These are phyloP conservation scores for Isabelozyma pseudorhagii DNA, from an alignment of 805 yeast species.

Conservation along the genomic window DNA sequence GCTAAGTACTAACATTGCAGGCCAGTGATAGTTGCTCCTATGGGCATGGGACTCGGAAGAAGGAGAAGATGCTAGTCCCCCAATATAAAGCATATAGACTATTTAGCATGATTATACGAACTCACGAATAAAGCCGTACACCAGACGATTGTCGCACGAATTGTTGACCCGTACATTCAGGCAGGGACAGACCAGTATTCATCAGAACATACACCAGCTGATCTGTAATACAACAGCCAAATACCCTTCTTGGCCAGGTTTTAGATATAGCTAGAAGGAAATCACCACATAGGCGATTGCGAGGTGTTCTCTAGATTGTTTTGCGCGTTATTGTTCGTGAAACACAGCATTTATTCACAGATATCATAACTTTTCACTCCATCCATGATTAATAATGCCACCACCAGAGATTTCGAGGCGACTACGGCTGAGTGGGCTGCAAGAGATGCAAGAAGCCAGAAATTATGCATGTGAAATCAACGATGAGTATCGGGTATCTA, in stretches of 20 bases:
- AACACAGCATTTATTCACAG: too few relatives aligned
- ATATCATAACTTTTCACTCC: neutral
- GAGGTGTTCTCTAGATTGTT: too few relatives aligned
- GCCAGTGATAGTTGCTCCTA: neutral
- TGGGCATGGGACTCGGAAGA: neutral
- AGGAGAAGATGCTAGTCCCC: neutral
- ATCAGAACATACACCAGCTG: neutral
- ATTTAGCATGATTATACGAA: too few relatives aligned
- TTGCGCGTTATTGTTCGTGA: too few relatives aligned
- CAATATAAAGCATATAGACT: neutral
- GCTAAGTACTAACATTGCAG: neutral
- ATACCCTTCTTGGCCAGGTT: too few relatives aligned
- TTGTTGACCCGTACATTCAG: neutral
- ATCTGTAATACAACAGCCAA: neutral
- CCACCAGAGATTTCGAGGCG: conserved; percentile 3
- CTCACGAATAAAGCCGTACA: neutral
- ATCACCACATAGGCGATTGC: too few relatives aligned
- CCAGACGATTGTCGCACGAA: neutral
- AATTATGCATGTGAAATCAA: neutral
- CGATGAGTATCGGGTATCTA: neutral
- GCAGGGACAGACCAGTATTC: neutral
- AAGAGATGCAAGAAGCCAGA: neutral
- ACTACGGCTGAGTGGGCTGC: conserved; percentile 3
- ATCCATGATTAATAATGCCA: conserved; percentile 1
- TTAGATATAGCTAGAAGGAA: too few relatives aligned